Evolutionary conservation across 305 asterid genomes (phyloP), one percentile per base, ranked within the genome.

Genomic region (Fraxinus albicans): DNA sequence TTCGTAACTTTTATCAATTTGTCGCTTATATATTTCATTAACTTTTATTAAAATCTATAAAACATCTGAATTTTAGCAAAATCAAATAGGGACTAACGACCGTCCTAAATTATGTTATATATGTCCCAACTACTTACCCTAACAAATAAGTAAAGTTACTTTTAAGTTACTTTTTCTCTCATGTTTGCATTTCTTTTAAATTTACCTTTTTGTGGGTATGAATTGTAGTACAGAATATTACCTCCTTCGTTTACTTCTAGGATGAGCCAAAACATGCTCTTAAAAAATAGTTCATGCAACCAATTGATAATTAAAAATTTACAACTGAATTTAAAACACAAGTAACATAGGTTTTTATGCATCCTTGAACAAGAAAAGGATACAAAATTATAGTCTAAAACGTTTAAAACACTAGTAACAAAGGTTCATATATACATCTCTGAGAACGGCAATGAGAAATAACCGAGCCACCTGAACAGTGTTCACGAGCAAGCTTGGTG

Each of bases 401-500:
- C n/a, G 3, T 44, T 12, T 44, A 44, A 12, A 44, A 12, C n/a
- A 44, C 55, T 10, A 44, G n/a, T 3, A 44, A 44, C 55, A 12
- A 15, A 44, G 55, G 55, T 44, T 44, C 25, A 4, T 55, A 17
- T 55, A 55, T n/a, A 55, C 25, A 55, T 55, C 21, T 55, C 4
- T 55, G 65, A 55, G 65, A n/a, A 55, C 65, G 3, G 65, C 21
- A 10, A 17, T 55, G 17, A 44, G 53, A 44, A 44, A n/a, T 44
- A 12, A 1, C n/a, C 5, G 1, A 44, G 55, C 65, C 65, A 55
- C 65, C 25, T 15, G 25, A 55, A 55, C 65, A n/a, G 9, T 17
- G 65, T 55, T 55, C 65, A 55, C 25, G 9, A 15, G 25, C 65
- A 55, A 53, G 65, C 25, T 65, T 72, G 95, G 85, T 88, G 98